A percentile compares a stretch with the other conserved stretches of the same genome.
Evolutionary conservation across 306 rosid species (phyloP).

Genomic region (Echinosophora koreensis): DNA sequence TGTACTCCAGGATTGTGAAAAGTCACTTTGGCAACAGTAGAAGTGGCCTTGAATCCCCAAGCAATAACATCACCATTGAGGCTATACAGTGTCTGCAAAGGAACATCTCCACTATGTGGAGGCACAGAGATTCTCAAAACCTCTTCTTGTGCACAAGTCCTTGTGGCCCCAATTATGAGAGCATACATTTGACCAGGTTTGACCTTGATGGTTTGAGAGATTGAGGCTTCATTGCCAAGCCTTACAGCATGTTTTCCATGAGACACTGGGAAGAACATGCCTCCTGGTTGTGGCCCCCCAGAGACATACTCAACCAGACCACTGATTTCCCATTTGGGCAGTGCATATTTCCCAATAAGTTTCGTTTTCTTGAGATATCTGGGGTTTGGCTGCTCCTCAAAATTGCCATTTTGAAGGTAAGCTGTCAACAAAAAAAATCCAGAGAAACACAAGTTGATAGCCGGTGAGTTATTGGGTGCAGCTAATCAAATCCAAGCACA

Average conservation of each 20-base stretch:
- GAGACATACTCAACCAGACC: slow-evolving; percentile 92
- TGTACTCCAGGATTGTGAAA: slow-evolving; percentile 94
- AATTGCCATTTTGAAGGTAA: slow-evolving; percentile 84
- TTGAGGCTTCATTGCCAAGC: slow-evolving; percentile 89
- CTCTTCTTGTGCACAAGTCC: slow-evolving; percentile 98
- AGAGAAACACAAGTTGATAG: not conserved
- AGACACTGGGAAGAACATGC: slow-evolving; percentile 84
- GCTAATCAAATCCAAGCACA: slow-evolving; percentile 33
- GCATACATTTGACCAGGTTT: slow-evolving; percentile 73
- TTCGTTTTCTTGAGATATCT: slow-evolving; percentile 66
- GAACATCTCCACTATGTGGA: slow-evolving; percentile 84
- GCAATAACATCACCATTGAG: slow-evolving; percentile 87
- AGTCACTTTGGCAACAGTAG: slow-evolving; percentile 60
- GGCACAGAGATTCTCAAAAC: slow-evolving; percentile 79
- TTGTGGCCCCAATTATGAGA: slow-evolving; percentile 86
- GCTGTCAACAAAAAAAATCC: slow-evolving; percentile 51
- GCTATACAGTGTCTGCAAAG: slow-evolving; percentile 84
- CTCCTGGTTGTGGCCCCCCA: slow-evolving; percentile 94
- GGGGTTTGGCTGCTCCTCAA: slow-evolving; percentile 73
- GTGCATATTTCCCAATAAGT: slow-evolving; percentile 68
- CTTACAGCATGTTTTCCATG: slow-evolving; percentile 95
- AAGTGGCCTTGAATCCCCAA: slow-evolving; percentile 70
- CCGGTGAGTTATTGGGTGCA: not conserved
- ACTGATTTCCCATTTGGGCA: slow-evolving; percentile 86
- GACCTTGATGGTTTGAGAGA: slow-evolving; percentile 81